phyloP scores from a whole-genome alignment of 1,139 yeast species.

The Debaryomycetaceae sp. region DNA sequence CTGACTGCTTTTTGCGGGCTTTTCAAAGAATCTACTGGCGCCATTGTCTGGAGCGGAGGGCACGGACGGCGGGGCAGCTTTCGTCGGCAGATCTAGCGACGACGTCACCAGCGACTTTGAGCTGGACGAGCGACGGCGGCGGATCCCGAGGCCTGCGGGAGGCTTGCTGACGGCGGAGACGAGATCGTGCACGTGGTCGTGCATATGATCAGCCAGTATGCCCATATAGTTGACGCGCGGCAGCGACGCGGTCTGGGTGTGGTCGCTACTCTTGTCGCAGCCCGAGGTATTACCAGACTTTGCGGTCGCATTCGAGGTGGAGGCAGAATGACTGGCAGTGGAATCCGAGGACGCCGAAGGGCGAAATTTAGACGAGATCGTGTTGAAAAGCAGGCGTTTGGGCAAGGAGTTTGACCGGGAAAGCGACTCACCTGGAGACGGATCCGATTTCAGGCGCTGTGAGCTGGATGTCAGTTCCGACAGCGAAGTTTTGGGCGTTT shows the following conservation, averaged over 20 bases:
- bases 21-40: constrained; percentile 1
- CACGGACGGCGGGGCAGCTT: too few relatives aligned
- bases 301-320: too few relatives aligned
- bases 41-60: too few relatives aligned
- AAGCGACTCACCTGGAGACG: constrained; percentile 12
- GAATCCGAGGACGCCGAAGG: too few relatives aligned
- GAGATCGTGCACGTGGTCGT: constrained; percentile 12
- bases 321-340: too few relatives aligned
- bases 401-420: constrained; percentile 14
- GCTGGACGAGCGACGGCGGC: not conserved
- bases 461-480: too few relatives aligned
- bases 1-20: too few relatives aligned
- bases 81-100: too few relatives aligned
- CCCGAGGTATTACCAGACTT: too few relatives aligned
- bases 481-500: too few relatives aligned
- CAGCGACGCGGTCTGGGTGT: constrained; percentile 1
- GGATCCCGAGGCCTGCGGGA: constrained; percentile 13
- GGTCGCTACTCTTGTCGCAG: too few relatives aligned
- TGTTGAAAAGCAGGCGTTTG: constrained; percentile 22
- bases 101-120: constrained; percentile 1
- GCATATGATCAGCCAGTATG: constrained; percentile 4
- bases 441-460: too few relatives aligned
- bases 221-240: constrained; percentile 1
- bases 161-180: constrained; percentile 12
- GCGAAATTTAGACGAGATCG: constrained; percentile 47